Percentiles rank a stretch among this genome's conserved stretches.
Evolutionary conservation across 148 eudicot species (phyloP).

Genomic region (Rhododendron kiyosumense): DNA sequence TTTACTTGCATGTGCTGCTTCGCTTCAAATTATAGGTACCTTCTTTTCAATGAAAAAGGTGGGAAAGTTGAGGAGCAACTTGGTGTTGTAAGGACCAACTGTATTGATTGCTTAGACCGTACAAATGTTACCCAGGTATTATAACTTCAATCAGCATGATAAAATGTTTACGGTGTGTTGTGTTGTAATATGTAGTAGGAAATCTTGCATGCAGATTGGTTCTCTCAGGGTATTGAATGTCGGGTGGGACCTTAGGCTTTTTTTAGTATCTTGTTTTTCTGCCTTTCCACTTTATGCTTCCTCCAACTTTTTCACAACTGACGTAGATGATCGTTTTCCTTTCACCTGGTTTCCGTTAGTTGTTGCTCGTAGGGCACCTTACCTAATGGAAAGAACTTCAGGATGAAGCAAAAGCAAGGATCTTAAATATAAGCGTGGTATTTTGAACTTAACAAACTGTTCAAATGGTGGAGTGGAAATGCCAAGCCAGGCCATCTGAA

Average conservation of each 20-base stretch:
- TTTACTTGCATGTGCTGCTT: not conserved
- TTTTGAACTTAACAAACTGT: not conserved
- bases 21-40: conserved; percentile 53
- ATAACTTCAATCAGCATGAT: not conserved
- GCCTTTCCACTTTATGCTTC: not conserved
- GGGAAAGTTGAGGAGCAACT: conserved; percentile 77
- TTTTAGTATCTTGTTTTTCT: not conserved
- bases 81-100: conserved; percentile 88
- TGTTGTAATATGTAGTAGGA: not conserved
- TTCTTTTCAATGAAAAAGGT: conserved; percentile 74
- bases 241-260: not conserved
- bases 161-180: not conserved
- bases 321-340: not conserved
- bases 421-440: not conserved
- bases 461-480: not conserved
- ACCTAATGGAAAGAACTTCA: not conserved
- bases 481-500: not conserved
- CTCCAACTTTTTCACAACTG: not conserved
- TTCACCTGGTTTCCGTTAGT: not conserved
- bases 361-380: not conserved
- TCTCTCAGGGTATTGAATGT: not conserved
- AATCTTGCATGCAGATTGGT: not conserved
- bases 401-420: not conserved
- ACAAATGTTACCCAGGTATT: conserved; percentile 95
- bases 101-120: conserved; percentile 97